Base-by-base conservation (phyloP, 441 rosid species). In the Isatis lusitanica region DNA sequence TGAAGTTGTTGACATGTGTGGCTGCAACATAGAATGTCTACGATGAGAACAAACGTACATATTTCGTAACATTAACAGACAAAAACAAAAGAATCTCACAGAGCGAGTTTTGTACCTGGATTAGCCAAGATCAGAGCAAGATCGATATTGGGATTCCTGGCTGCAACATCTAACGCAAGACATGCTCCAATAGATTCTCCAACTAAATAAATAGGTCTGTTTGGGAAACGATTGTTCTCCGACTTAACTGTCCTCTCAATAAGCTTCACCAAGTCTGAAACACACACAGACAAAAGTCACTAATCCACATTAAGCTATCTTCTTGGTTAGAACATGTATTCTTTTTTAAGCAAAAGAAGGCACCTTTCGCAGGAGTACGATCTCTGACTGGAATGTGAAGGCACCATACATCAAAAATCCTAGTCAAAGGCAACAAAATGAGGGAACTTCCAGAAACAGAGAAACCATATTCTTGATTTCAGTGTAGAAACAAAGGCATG, bases 101-200 rank as follows among this genome's bases (percentile, higher is more conserved):
- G 56, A 48, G 1, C 28, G 13, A 46, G 56, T 2, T 66, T 51
- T 21, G 30, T 63, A 87, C 97, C 90, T 77, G 96, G 94, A 77
- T 90, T 90, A 12, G 83, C 85, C 77, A 92, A 81, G 44, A 90
- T 81, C 4, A 92, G 70, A 8, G 81, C 55, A 75, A 92, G 88
- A 79, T 92, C 93, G 3, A 83, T 70, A 9, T 77, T 52, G 7
- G 89, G 88, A 66, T 87, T 91, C 51, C 85, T 83, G 8, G 87
- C 86, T 2, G 92, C 93, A 50, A 85, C 86, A 43, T 86, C 92
- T 48, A 92, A 70, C 2, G 90, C 94, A 69, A 90, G 76, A 76
- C 92, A 90, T 9, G 81, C 91, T 77, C 94, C 94, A 60, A 92
- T 48, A 33, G 91, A 88, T 47, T 92, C 94, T 28, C 91, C 95